Evolutionary conservation across 257 asterid species (phyloP), one percentile per base, ranked within the genome.

Genomic region (Paraleonurus japonicus): DNA sequence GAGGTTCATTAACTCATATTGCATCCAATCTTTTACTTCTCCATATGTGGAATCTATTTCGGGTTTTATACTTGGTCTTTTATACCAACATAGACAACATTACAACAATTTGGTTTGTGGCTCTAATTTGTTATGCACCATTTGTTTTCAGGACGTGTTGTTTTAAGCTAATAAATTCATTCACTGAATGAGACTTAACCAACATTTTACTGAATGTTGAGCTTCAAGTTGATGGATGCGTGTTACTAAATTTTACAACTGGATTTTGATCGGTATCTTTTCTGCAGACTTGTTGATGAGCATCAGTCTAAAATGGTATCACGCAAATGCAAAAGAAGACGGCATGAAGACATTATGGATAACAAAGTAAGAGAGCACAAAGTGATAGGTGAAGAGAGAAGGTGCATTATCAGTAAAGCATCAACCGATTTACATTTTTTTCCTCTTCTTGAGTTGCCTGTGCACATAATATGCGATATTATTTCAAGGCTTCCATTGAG

Each of bases 401-500:
- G n/a, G n/a, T 17, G 58, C 53, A 3, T 41, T 9, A 50, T 51
- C 13, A 66, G 48, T 6, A 70, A 37, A 75, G 63, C 70, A 23
- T 47, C 65, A 48, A 16, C 67, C 0, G n/a, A 48, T 7, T 22
- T 17, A 4, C 12, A 0, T 28, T 79, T 75, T 53, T 78, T 79
- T 53, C 83, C 82, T 12, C 59, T 86, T n/a, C 85, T 78, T 32
- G 88, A 83, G 61, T 74, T 86, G 80, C 88, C 88, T 3, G 72
- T 53, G 50, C 82, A 80, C 57, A 23, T 86, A 67, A 22, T 83
- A 60, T 71, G 71, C 66, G 85, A 83, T 19, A 73, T 86, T 39
- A 79, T 86, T 23, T 81, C 91, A 7, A 78, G 88, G 81, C 91
- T 86, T 57, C 83, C 88, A 0, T 60, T 83, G 60, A 68, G 39